phyloP scores from a whole-genome alignment of 2,329 filamentous ascomycete species.

The Xylaria sp. region DNA sequence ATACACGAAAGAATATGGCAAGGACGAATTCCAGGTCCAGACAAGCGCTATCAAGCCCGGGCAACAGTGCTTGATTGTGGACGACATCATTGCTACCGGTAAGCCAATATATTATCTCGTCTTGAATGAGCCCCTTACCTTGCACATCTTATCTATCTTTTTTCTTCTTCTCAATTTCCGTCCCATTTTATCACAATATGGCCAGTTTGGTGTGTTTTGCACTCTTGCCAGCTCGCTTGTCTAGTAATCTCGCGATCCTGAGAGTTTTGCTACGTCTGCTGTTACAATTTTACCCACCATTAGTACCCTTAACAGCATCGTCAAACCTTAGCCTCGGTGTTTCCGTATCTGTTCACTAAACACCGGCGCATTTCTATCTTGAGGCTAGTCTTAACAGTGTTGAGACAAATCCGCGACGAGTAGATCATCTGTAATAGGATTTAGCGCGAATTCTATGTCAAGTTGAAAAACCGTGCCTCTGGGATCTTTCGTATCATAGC shows the following conservation, averaged over 20 bases:
- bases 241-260: not conserved
- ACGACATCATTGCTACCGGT: slow-evolving; percentile 99
- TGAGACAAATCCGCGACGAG: not conserved
- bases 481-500: not conserved
- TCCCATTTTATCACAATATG: not conserved
- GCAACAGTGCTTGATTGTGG: slow-evolving; percentile 91
- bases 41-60: slow-evolving; percentile 83
- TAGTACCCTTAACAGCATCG: not conserved
- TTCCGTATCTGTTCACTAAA: slow-evolving; percentile 3
- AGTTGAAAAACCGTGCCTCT: not conserved
- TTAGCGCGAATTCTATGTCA: not conserved
- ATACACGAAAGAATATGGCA: slow-evolving; percentile 96
- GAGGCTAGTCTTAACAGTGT: slow-evolving; percentile 3
- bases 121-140: slow-evolving; percentile 21
- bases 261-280: not conserved
- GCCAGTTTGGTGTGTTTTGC: slow-evolving; percentile 9
- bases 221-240: not conserved
- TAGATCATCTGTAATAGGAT: not conserved
- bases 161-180: not conserved
- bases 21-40: slow-evolving; percentile 97
- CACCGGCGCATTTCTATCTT: not conserved
- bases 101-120: slow-evolving; percentile 53
- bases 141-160: not conserved
- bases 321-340: not conserved
- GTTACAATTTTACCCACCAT: slow-evolving; percentile 8